These are phyloP conservation scores for Penicillium ucsense DNA, from an alignment of 495 filamentous ascomycete genomes.

Conservation along the genomic window DNA sequence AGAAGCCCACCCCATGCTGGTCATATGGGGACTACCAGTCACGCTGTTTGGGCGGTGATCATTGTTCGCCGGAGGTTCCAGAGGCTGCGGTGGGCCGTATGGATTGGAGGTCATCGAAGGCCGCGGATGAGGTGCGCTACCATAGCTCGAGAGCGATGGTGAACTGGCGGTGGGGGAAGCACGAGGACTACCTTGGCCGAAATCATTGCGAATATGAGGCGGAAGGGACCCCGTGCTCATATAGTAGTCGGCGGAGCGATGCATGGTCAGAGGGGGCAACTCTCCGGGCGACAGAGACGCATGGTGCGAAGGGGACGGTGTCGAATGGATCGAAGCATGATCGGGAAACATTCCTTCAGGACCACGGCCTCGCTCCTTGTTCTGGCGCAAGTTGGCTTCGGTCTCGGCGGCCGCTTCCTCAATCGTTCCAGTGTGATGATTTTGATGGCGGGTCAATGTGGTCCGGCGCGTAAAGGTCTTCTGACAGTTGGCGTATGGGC, in stretches of 20 bases:
- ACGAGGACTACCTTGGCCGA: conserved; percentile 64
- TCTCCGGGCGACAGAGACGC: conserved; percentile 75
- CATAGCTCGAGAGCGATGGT: conserved; percentile 48
- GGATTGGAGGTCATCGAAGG: conserved; percentile 76
- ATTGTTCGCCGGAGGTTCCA: conserved; percentile 78
- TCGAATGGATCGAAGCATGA: conserved; percentile 71
- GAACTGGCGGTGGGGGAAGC: conserved; percentile 55
- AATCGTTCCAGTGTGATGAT: conserved; percentile 89
- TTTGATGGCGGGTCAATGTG: conserved; percentile 90
- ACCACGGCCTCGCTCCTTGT: conserved; percentile 41
- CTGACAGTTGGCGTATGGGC: conserved; percentile 93
- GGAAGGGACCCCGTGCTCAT: conserved; percentile 61
- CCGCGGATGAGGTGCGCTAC: conserved; percentile 45
- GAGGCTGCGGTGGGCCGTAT: conserved; percentile 73
- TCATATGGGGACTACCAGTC: conserved; percentile 63
- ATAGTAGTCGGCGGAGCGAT: conserved; percentile 61
- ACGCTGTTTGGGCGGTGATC: conserved; percentile 61
- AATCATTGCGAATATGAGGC: conserved; percentile 71
- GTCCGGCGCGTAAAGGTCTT: conserved; percentile 97
- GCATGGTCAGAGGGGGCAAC: conserved; percentile 64
- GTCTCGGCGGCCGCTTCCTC: conserved; percentile 88
- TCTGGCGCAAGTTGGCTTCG: conserved; percentile 62
- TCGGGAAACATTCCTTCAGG: conserved; percentile 74
- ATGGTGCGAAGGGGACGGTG: conserved; percentile 75
- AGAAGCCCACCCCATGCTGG: conserved; percentile 63